These are phyloP conservation scores for Chlamydomonas sp. DNA, from an alignment of 139 green algal species.

Conservation along the genomic window DNA sequence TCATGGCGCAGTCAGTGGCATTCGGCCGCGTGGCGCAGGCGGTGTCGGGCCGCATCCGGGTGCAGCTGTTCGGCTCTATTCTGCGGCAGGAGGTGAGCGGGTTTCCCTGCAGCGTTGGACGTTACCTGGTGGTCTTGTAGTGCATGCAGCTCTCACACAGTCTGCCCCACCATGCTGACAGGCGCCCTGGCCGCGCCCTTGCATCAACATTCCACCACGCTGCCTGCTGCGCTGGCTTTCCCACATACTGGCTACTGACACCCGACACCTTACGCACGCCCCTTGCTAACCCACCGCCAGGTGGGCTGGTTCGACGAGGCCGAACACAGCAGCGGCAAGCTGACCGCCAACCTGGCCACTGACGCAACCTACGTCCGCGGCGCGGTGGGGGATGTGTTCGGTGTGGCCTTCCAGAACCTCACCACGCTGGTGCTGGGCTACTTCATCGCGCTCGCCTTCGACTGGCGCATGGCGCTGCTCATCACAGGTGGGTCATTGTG, in stretches of 20 bases:
- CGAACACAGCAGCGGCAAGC: conserved; percentile 65
- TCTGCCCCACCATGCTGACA: not conserved
- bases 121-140: not conserved
- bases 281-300: conserved; percentile 43
- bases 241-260: not conserved
- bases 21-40: conserved; percentile 70
- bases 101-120: not conserved
- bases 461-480: conserved; percentile 88
- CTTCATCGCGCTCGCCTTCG: conserved; percentile 71
- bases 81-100: conserved; percentile 65
- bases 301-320: conserved; percentile 63
- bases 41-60: conserved; percentile 69
- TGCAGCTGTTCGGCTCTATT: conserved; percentile 69
- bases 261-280: not conserved
- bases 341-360: conserved; percentile 65
- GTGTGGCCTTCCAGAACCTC: conserved; percentile 41
- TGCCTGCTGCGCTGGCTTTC: not conserved
- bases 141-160: not conserved
- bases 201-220: not conserved
- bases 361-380: conserved; percentile 74
- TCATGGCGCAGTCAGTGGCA: conserved; percentile 50
- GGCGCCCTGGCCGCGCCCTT: not conserved
- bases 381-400: conserved; percentile 63
- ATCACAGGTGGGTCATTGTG: conserved; percentile 12
- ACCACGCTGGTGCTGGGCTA: conserved; percentile 45